Conservation (phyloP, 1,284 basidiomycete species). For the Thecaphora frezii region DNA sequence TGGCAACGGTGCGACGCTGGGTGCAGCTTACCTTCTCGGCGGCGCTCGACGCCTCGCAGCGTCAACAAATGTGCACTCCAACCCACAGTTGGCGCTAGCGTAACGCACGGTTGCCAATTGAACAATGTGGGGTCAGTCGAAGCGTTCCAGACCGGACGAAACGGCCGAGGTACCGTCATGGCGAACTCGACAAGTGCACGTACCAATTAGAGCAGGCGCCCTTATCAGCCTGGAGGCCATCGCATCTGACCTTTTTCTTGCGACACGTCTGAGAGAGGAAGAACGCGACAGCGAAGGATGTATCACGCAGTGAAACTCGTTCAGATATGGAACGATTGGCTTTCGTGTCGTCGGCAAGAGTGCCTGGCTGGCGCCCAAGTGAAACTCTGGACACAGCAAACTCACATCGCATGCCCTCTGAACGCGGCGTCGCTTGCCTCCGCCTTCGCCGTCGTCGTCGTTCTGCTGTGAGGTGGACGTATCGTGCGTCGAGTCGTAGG, state of each 20-base stretch:
- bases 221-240: slow-evolving; percentile 44
- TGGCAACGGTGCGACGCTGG: neutral
- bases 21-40: slow-evolving; percentile 9
- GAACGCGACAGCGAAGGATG: neutral
- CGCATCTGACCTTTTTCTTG: slow-evolving; percentile 53
- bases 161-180: too few relatives aligned
- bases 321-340: too few relatives aligned
- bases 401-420: slow-evolving; percentile 48
- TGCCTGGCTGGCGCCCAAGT: too few relatives aligned
- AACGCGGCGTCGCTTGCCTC: slow-evolving; percentile 43
- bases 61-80: slow-evolving; percentile 52
- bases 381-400: neutral
- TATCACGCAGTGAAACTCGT: too few relatives aligned
- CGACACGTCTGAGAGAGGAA: slow-evolving; percentile 30
- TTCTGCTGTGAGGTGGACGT: slow-evolving; percentile 2
- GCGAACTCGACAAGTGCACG: neutral
- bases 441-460: slow-evolving; percentile 39
- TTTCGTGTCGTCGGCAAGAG: too few relatives aligned
- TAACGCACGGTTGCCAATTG: neutral
- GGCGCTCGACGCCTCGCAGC: slow-evolving; percentile 32
- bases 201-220: slow-evolving; percentile 43
- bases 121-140: too few relatives aligned
- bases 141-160: too few relatives aligned
- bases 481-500: neutral
- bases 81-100: slow-evolving; percentile 45